A percentile compares a stretch with the other conserved stretches of the same genome.
phyloP scores from a whole-genome alignment of 257 asterid genomes.

The Fraxinus americana region DNA sequence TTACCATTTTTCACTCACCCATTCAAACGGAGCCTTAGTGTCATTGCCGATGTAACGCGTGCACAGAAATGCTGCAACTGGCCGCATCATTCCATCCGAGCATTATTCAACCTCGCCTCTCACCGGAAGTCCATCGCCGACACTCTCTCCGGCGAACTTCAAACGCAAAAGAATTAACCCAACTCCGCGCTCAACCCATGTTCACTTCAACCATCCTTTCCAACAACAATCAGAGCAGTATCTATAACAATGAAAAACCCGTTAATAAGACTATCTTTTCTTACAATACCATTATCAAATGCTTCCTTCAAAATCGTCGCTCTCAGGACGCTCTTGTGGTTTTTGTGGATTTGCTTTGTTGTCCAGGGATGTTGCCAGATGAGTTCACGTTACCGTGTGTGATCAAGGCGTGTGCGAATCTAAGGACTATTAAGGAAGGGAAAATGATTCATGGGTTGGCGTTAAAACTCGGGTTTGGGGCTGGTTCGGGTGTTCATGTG shows the following conservation, averaged over 20 bases:
- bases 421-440: conserved; percentile 9
- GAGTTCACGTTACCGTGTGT: conserved; percentile 16
- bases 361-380: not conserved
- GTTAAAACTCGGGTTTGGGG: conserved; percentile 17
- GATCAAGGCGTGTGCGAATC: conserved; percentile 15
- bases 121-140: not conserved
- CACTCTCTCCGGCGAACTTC: not conserved
- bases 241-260: not conserved
- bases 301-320: conserved; percentile 1
- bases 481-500: conserved; percentile 12
- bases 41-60: too few species aligned
- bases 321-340: conserved; percentile 9
- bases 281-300: conserved; percentile 3
- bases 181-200: not conserved
- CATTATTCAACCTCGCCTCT: not conserved
- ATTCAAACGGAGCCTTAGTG: too few species aligned
- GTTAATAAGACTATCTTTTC: not conserved
- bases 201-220: not conserved
- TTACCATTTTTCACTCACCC: too few species aligned
- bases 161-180: conserved; percentile 6
- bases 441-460: conserved; percentile 25
- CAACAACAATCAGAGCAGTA: not conserved
- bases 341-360: not conserved
- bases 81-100: not conserved
- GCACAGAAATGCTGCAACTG: not conserved